Base-by-base conservation (phyloP, 148 eudicot species). In the Polygonum aviculare region DNA sequence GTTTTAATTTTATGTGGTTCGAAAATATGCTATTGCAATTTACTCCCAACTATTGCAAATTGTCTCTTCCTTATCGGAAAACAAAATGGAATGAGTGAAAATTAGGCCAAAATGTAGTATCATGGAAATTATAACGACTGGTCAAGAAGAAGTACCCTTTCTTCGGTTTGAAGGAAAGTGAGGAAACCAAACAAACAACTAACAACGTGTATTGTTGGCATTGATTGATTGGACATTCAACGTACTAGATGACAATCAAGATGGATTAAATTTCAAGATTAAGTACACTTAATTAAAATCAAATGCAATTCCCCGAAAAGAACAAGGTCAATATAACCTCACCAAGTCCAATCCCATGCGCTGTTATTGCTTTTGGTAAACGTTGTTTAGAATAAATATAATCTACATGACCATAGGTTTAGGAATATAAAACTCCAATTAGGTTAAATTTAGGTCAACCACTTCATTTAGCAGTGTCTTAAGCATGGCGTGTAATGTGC, bases 391-490 rank as follows among this genome's bases (percentile, higher is more conserved):
- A 60, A 21, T 26, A 26, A 26, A 16, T 50, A 14, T 14, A 44
- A 44, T 44, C 47, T 19, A 0, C 8, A 26, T 60, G 7, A 10
- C 15, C 22, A 11, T 3, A 33, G 11, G 12, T 26, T 57, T 19
- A 33, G 63, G 63, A 9, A 3, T 19, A 57, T 10, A 0, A 57
- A 57, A 22, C 63, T 7, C 63, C 26, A 22, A 57, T 19, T 62
- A 62, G 69, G 69, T 62, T 10, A 57, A 7, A 11, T 57, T 57
- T 57, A 62, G 69, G 69, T 31, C 12, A 62, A 62, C 69, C 38
- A 62, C 69, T 62, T 62, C 69, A 62, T 62, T 62, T 62, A 59
- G 36, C 39, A 2, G 16, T 62, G 69, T 26, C 69, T 26, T 62
- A 62, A 62, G 60, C 69, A 62, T 26, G 57, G 38, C 69, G 12